These are phyloP conservation scores for Chamaecrista fasciculata DNA, from an alignment of 306 rosid genomes.

Conservation along the genomic window DNA sequence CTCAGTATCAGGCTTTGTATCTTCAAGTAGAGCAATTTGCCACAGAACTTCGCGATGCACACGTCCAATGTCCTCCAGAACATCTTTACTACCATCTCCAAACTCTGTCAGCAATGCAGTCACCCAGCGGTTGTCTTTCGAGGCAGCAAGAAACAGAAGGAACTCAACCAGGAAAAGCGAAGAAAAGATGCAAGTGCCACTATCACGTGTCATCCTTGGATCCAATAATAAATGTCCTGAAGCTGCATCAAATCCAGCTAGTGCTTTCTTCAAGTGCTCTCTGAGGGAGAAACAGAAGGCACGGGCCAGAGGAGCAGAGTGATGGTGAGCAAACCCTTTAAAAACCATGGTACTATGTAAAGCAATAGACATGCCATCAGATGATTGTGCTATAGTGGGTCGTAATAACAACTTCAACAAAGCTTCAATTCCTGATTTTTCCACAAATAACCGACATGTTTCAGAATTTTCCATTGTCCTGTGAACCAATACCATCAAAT, in stretches of 20 bases:
- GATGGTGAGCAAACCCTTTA: constrained; percentile 96
- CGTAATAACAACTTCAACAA: constrained; percentile 77
- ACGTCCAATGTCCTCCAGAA: constrained; percentile 79
- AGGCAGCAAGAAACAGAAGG: constrained; percentile 94
- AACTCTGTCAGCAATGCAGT: constrained; percentile 85
- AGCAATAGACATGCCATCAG: constrained; percentile 94
- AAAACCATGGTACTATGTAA: constrained; percentile 97
- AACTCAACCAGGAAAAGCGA: constrained; percentile 91
- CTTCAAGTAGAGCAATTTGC: constrained; percentile 91
- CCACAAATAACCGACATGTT: constrained; percentile 93
- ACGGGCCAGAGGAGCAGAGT: constrained; percentile 80
- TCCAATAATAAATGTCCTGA: constrained; percentile 72
- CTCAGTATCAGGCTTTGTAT: constrained; percentile 65
- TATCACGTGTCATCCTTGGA: constrained; percentile 67
- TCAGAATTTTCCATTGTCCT: constrained; percentile 97
- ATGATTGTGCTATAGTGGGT: constrained; percentile 78
- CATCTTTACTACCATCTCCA: constrained; percentile 91
- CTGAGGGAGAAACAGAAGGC: constrained; percentile 87
- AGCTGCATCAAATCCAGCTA: constrained; percentile 59
- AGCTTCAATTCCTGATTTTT: constrained; percentile 89
- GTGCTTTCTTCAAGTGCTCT: constrained; percentile 78
- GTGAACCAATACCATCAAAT: constrained; percentile 92
- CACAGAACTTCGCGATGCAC: constrained; percentile 89
- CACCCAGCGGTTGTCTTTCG: constrained; percentile 96
- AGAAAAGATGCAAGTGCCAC: constrained; percentile 55